A percentile compares a stretch with the other conserved stretches of the same genome.
Conservation (phyloP, 805 yeast genomes). For the Hanseniaspora occidentalis region DNA sequence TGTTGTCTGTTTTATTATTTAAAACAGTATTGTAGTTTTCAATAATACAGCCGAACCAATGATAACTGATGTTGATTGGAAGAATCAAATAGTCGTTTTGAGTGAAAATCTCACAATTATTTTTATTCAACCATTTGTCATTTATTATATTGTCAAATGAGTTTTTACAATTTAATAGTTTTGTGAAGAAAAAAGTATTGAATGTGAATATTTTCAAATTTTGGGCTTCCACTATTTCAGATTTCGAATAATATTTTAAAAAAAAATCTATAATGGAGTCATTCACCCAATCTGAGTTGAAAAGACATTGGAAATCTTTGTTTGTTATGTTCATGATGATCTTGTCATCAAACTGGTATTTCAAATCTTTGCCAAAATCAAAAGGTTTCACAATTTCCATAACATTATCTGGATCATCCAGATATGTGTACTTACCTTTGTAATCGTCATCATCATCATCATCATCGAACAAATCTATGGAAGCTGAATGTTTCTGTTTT, state of each 20-base stretch:
- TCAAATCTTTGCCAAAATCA: not conserved
- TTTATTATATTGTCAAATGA: slow-evolving; percentile 43
- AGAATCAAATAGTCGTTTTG: slow-evolving; percentile 47
- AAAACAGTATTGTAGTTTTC: slow-evolving; percentile 32
- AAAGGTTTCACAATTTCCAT: not conserved
- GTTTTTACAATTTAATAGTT: slow-evolving; percentile 32
- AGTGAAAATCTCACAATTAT: slow-evolving; percentile 37
- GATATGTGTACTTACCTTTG: too few species aligned
- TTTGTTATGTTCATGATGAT: slow-evolving; percentile 44
- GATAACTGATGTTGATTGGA: slow-evolving; percentile 71
- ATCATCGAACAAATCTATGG: too few species aligned
- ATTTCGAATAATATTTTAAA: slow-evolving; percentile 40
- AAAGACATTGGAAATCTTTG: slow-evolving; percentile 67
- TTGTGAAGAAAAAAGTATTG: slow-evolving; percentile 75
- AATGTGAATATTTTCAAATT: slow-evolving; percentile 35
- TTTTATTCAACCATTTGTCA: slow-evolving; percentile 64
- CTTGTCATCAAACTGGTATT: slow-evolving; percentile 39
- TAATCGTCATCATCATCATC: too few species aligned
- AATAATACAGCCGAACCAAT: slow-evolving; percentile 81
- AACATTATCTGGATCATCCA: too few species aligned
- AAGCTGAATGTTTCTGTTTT: too few species aligned
- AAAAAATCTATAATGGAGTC: slow-evolving; percentile 83
- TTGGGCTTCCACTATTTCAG: not conserved
- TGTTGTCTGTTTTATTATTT: slow-evolving; percentile 8
- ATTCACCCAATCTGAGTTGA: slow-evolving; percentile 78